phyloP scores from a whole-genome alignment of 352 stramenopile species.

The Lagenidium giganteum region DNA sequence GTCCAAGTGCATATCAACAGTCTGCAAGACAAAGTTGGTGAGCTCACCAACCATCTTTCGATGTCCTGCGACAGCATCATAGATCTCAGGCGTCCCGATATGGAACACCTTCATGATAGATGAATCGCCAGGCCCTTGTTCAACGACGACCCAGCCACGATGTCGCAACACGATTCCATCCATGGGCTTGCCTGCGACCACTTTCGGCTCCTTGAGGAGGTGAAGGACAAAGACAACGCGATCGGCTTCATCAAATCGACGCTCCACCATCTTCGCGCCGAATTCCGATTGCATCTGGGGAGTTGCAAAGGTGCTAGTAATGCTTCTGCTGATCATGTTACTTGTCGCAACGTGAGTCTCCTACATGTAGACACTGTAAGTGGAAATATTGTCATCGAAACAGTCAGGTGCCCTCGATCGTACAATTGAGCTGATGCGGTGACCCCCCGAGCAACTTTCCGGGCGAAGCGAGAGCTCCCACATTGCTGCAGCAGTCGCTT shows the following conservation, averaged over 20 bases:
- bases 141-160: not conserved
- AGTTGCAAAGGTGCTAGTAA: too few relatives aligned
- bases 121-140: not conserved
- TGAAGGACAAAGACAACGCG: slow-evolving; percentile 7
- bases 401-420: too few relatives aligned
- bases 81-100: not conserved
- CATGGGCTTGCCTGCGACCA: slow-evolving; percentile 5
- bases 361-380: too few relatives aligned
- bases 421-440: too few relatives aligned
- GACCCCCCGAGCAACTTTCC: too few relatives aligned
- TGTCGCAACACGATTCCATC: slow-evolving; percentile 8
- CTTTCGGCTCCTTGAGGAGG: not conserved
- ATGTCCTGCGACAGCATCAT: slow-evolving; percentile 3
- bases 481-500: slow-evolving; percentile 1
- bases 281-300: slow-evolving; percentile 2
- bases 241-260: slow-evolving; percentile 7
- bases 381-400: too few relatives aligned
- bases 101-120: not conserved
- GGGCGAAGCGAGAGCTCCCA: slow-evolving; percentile 4
- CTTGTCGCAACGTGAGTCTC: too few relatives aligned
- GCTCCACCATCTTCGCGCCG: not conserved
- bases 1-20: slow-evolving; percentile 4
- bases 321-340: too few relatives aligned
- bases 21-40: slow-evolving; percentile 16
- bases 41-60: slow-evolving; percentile 15